These are phyloP conservation scores for Ananas comosus DNA, from an alignment of 176 grass and related monocot species.

Conservation along the genomic window DNA sequence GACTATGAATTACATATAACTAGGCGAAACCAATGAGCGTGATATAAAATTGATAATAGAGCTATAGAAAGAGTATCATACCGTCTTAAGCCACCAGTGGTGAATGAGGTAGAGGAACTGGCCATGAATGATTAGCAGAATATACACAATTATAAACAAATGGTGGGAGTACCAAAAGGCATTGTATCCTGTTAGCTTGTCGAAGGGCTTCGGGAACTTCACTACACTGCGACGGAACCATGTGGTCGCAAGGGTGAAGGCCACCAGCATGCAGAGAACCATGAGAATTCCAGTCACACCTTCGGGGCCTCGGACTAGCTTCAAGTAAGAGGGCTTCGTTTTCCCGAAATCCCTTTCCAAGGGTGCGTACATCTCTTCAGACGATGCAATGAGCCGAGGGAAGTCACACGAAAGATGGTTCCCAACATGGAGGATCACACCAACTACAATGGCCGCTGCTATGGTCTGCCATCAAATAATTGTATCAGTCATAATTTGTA, in stretches of 20 bases:
- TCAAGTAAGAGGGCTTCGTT: constrained; percentile 66
- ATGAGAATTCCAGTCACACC: constrained; percentile 88
- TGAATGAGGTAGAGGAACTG: constrained; percentile 77
- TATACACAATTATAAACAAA: constrained; percentile 75
- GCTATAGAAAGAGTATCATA: constrained; percentile 23
- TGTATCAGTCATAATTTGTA: not conserved
- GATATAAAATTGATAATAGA: not conserved
- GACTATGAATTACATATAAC: not conserved
- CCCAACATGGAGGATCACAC: constrained; percentile 89
- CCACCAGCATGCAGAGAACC: constrained; percentile 92
- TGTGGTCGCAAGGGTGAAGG: constrained; percentile 77
- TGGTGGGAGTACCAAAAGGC: constrained; percentile 99
- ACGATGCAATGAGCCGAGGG: constrained; percentile 55
- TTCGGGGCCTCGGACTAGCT: constrained; percentile 61
- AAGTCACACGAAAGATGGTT: constrained; percentile 90
- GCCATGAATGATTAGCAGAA: constrained; percentile 84
- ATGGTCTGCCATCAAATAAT: constrained; percentile 48
- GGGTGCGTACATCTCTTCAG: constrained; percentile 53
- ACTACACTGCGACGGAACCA: constrained; percentile 92
- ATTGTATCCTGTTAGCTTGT: constrained; percentile 95
- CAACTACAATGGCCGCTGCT: constrained; percentile 81
- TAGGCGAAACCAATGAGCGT: not conserved
- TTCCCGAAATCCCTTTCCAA: constrained; percentile 60
- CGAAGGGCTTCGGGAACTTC: constrained; percentile 83
- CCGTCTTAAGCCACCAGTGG: constrained; percentile 66